phyloP scores from a whole-genome alignment of 192 early-diverging fungal species.

The Coemansia furcata region DNA sequence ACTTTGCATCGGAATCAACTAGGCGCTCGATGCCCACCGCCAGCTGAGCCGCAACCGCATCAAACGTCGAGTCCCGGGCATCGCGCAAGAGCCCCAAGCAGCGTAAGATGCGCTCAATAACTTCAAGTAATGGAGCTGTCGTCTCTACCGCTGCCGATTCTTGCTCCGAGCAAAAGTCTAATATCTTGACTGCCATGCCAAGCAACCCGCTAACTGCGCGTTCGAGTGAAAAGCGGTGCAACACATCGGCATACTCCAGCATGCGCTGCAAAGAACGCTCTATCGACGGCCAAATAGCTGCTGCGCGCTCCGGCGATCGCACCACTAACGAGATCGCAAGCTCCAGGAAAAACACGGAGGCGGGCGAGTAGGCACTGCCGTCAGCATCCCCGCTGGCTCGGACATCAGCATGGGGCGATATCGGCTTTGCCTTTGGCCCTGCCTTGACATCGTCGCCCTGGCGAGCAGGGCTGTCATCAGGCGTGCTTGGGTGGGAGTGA shows the following conservation, averaged over 20 bases:
- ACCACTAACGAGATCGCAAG: constrained; percentile 22
- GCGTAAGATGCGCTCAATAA: constrained; percentile 36
- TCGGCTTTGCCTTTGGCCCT: not conserved
- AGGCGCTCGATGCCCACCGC: constrained; percentile 30
- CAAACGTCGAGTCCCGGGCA: constrained; percentile 55
- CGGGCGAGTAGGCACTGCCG: constrained; percentile 21
- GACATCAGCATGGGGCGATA: not conserved
- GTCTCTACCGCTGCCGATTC: constrained; percentile 11
- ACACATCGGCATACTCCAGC: constrained; percentile 60
- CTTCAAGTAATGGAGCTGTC: constrained; percentile 8
- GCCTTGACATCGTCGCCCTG: constrained; percentile 6
- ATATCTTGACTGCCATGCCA: constrained; percentile 66
- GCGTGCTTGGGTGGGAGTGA: constrained; percentile 27
- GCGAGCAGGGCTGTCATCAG: constrained; percentile 16
- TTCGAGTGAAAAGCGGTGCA: constrained; percentile 70
- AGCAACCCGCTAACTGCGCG: constrained; percentile 71
- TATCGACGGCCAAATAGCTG: constrained; percentile 59
- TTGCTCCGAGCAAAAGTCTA: constrained; percentile 8
- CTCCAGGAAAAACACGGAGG: constrained; percentile 49
- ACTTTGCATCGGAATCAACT: constrained; percentile 20
- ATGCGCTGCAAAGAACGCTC: constrained; percentile 71
- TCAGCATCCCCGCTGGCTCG: not conserved
- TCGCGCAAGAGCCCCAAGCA: constrained; percentile 54
- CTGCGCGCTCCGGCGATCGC: constrained; percentile 19
- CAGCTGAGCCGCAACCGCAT: constrained; percentile 30